These are phyloP conservation scores for Dryas octopetala DNA, from an alignment of 306 rosid genomes.

Conservation along the genomic window DNA sequence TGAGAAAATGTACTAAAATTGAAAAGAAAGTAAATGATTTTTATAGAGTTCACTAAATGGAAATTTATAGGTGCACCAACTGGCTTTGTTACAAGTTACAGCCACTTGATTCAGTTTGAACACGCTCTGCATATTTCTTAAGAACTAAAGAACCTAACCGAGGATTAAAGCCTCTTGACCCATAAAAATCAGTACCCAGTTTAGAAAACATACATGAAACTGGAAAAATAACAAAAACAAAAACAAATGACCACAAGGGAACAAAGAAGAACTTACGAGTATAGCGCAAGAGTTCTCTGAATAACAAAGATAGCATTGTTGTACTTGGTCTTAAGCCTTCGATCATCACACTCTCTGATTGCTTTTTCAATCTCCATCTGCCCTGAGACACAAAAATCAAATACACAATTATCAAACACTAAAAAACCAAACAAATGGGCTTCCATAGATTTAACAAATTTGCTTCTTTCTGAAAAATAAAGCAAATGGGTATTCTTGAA, in stretches of 20 bases:
- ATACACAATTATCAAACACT: constrained; percentile 19
- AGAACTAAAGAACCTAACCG: background rate
- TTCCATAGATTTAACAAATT: constrained; percentile 23
- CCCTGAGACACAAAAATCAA: constrained; percentile 31
- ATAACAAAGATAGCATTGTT: constrained; percentile 79
- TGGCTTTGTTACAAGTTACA: background rate
- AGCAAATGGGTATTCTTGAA: constrained; percentile 31
- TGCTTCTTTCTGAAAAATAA: constrained; percentile 10
- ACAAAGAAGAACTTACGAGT: constrained; percentile 64
- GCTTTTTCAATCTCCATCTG: constrained; percentile 92
- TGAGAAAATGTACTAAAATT: background rate
- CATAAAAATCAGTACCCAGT: constrained; percentile 23
- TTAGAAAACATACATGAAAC: constrained; percentile 10
- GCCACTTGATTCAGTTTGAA: background rate
- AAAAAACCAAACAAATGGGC: constrained; percentile 19
- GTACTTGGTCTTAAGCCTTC: constrained; percentile 90
- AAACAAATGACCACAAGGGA: constrained; percentile 1
- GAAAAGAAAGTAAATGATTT: background rate
- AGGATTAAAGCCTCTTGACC: constrained; percentile 8
- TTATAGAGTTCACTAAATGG: background rate
- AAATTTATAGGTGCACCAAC: too few relatives aligned
- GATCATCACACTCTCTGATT: constrained; percentile 72
- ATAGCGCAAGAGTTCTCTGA: constrained; percentile 81
- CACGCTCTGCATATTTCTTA: background rate
- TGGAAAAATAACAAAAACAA: constrained; percentile 7